A percentile compares a stretch with the other conserved stretches of the same genome.
These are phyloP conservation scores for Rhizophora mangle DNA, from an alignment of 345 rosid genomes.

Conservation along the genomic window DNA sequence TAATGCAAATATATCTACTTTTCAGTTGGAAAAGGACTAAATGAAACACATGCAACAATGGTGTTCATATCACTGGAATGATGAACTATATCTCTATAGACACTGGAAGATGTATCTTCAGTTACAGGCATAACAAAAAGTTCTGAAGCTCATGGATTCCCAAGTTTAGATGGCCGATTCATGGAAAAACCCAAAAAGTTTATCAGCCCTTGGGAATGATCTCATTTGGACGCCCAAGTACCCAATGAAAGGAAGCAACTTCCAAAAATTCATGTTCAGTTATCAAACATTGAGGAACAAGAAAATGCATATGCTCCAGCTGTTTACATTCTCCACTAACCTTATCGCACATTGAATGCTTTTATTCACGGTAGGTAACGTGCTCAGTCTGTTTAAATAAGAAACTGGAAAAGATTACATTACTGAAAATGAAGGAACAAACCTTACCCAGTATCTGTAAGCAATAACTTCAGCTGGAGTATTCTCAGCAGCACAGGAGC, in stretches of 20 bases:
- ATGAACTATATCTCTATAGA: no score
- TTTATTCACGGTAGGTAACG: not conserved
- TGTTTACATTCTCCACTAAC: slow-evolving; percentile 8
- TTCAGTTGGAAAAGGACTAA: not conserved
- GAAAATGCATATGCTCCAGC: not conserved
- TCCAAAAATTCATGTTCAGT: not conserved
- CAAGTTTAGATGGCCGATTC: no score
- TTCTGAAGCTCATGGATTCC: no score
- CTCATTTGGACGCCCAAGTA: no score
- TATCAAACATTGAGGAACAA: not conserved
- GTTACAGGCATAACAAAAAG: no score
- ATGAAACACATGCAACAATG: not conserved
- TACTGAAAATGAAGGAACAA: slow-evolving; percentile 18
- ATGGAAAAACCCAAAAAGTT: no score
- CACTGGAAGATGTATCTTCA: no score
- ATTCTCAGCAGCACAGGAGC: slow-evolving; percentile 67
- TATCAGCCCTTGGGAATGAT: no score
- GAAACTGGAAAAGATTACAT: not conserved
- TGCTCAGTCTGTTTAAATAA: slow-evolving; percentile 4
- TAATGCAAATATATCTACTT: slow-evolving; percentile 5
- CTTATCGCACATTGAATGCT: not conserved
- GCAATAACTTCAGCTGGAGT: slow-evolving; percentile 93
- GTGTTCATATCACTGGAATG: not conserved
- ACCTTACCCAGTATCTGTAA: slow-evolving; percentile 85
- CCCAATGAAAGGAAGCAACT: not conserved